phyloP scores from a whole-genome alignment of 306 rosid species.

The Pterocarpus macrocarpus region DNA sequence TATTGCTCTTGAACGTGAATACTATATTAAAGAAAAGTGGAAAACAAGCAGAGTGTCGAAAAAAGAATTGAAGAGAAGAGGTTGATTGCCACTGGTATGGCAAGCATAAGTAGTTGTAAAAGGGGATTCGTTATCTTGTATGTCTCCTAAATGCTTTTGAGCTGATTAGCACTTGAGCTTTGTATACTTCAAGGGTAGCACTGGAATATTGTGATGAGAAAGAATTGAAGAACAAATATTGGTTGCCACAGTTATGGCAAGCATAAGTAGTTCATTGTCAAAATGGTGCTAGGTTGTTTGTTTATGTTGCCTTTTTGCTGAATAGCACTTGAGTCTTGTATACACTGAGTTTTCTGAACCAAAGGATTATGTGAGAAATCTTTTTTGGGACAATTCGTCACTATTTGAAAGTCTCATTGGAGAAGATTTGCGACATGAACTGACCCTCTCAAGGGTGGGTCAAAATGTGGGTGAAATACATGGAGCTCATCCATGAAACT shows the following conservation, averaged over 20 bases:
- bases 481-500: too few species aligned
- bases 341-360: constrained; percentile 14
- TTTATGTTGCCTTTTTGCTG: neutral
- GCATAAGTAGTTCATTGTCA: neutral
- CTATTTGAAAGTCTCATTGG: constrained; percentile 1
- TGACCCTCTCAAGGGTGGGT: too few species aligned
- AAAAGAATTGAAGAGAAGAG: neutral
- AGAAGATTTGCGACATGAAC: too few species aligned
- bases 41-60: neutral
- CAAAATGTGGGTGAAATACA: too few species aligned
- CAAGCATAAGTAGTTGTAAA: neutral
- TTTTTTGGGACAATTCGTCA: neutral
- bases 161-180: too few species aligned
- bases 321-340: neutral
- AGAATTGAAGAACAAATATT: constrained; percentile 1
- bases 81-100: constrained; percentile 21
- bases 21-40: neutral
- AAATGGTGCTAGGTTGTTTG: neutral
- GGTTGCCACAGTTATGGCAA: neutral
- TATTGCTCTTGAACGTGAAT: neutral
- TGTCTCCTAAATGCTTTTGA: neutral
- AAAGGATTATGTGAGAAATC: neutral
- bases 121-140: constrained; percentile 1
- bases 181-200: too few species aligned
- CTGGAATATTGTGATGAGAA: neutral